Conservation (phyloP, 164 flowering plant species). For the Chimonanthus salicifolius region DNA sequence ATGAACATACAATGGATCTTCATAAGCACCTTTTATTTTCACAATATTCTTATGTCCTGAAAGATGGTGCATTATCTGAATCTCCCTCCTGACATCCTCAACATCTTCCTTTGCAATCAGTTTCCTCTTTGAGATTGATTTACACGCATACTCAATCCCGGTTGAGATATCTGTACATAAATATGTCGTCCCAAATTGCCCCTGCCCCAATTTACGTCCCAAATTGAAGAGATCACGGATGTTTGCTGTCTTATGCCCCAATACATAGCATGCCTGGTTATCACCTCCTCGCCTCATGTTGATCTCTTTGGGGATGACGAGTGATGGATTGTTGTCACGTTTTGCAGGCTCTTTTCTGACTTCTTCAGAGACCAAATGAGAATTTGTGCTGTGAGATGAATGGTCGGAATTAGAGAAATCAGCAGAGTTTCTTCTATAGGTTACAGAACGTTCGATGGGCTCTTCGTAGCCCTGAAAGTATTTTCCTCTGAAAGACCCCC, state of each 20-base stretch:
- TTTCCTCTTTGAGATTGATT: constrained; percentile 51
- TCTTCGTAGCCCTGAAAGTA: constrained; percentile 47
- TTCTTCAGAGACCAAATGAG: constrained; percentile 36
- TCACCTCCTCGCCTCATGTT: constrained; percentile 55
- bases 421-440: constrained; percentile 19
- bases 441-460: constrained; percentile 42
- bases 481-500: constrained; percentile 74
- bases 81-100: constrained; percentile 58
- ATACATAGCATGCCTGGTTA: constrained; percentile 56
- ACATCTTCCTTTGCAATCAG: constrained; percentile 44
- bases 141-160: constrained; percentile 44
- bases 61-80: constrained; percentile 64
- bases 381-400: constrained; percentile 27
- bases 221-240: constrained; percentile 52
- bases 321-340: constrained; percentile 13
- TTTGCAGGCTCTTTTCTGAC: constrained; percentile 32
- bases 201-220: constrained; percentile 38
- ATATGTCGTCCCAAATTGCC: constrained; percentile 45
- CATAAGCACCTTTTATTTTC: constrained; percentile 49
- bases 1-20: constrained; percentile 45
- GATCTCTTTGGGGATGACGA: constrained; percentile 34
- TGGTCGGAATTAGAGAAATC: constrained; percentile 18
- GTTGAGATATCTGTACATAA: constrained; percentile 40
- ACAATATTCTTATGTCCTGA: constrained; percentile 53
- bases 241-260: constrained; percentile 76